Evolutionary conservation across 805 yeast genomes (phyloP), one percentile per base, ranked within the genome.

Genomic region (Peterozyma toletana): DNA sequence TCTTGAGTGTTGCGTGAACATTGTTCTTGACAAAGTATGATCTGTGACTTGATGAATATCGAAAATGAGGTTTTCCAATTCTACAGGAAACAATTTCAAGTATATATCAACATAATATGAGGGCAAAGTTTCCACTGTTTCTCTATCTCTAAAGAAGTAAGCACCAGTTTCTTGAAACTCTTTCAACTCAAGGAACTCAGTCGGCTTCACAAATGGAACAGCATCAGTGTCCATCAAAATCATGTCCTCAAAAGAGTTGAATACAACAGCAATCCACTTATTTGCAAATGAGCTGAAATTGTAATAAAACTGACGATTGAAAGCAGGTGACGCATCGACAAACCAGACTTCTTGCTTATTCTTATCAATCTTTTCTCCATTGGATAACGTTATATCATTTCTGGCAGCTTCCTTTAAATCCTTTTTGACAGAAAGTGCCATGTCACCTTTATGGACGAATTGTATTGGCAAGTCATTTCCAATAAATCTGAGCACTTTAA

Each of bases 171-270:
- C 52, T 35, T 55, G 44, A 52, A 63, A 73, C 30, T 62, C 62
- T 13, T 55, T 51, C 21, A 66, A 51, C 3, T n/a, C n/a, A 45
- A 71, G 64, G 48, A 72, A 73, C 5, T 61, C 48, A 14, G 53
- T 50, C 9, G 63, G 54, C 3, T 70, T 63, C 17, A 64, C 48
- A 39, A 70, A 51, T 11, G 66, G 68, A 30, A 73, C 67, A 0
- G 75, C 58, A 54, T 77, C 82, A 3, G 81, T 75, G 56, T 78
- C 83, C 47, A 78, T 52, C 50, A 77, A 57, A 35, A 77, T 65
- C 60, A 67, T 69, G 44, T 77, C 81, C 50, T 75, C 79, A 54
- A 73, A 77, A 2, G 82, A 71, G 46, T 72, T 79, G 57, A 81
- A 80, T 29, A 77, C 46, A 30, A 73, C 65, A 1, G 86, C 83